phyloP scores from a whole-genome alignment of 1,139 yeast species.

The Meyerozyma sp. region DNA sequence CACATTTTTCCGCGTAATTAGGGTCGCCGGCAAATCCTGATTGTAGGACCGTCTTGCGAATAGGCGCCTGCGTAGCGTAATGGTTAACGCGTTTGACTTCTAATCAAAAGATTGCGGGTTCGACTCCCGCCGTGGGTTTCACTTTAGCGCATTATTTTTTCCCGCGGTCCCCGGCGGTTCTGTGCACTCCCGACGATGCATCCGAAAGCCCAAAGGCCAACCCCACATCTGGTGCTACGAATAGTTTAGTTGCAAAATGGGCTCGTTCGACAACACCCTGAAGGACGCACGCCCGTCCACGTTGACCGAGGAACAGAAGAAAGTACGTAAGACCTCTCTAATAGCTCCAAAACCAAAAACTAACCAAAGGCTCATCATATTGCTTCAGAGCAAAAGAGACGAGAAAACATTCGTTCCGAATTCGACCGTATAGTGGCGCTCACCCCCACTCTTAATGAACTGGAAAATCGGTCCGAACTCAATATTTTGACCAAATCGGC shows the following conservation, averaged over 20 bases:
- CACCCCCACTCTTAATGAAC: slow-evolving; percentile 37
- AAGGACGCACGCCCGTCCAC: slow-evolving; percentile 24
- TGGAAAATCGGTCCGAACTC: slow-evolving; percentile 42
- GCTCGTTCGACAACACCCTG: slow-evolving; percentile 6
- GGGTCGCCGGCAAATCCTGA: background rate
- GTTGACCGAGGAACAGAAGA: slow-evolving; percentile 42
- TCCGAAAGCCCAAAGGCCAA: slow-evolving; percentile 2
- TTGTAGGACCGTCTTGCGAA: background rate
- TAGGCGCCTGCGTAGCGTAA: slow-evolving; percentile 7
- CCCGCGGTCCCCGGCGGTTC: background rate
- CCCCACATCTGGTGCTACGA: slow-evolving; percentile 2
- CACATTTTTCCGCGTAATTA: too few relatives aligned
- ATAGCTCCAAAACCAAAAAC: too few relatives aligned
- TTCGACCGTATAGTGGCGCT: slow-evolving; percentile 40
- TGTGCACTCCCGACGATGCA: slow-evolving; percentile 2
- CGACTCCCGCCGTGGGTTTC: slow-evolving; percentile 10
- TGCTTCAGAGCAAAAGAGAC: slow-evolving; percentile 46
- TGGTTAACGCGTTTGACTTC: slow-evolving; percentile 22
- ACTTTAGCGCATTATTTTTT: background rate
- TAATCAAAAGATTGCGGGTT: slow-evolving; percentile 20
- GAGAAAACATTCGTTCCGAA: slow-evolving; percentile 43
- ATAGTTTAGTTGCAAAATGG: background rate
- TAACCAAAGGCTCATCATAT: slow-evolving; percentile 39
- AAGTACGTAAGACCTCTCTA: slow-evolving; percentile 20
- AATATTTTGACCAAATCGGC: slow-evolving; percentile 43